phyloP scores from a whole-genome alignment of 176 grass and related monocot genomes.

The Zoysia pacifica region DNA sequence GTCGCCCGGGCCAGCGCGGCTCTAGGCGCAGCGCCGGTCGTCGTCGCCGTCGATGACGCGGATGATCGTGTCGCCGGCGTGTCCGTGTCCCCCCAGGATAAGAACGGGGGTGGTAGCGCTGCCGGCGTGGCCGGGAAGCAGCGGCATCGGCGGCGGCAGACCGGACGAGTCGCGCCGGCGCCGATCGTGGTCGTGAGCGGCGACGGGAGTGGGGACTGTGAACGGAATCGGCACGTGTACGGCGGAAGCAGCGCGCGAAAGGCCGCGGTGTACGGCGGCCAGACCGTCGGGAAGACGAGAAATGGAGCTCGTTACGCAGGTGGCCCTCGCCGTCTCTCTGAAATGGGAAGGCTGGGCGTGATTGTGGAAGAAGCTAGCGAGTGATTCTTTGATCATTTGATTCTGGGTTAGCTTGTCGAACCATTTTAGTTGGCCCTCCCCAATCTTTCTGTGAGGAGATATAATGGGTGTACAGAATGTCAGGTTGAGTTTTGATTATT shows the following conservation, averaged over 20 bases:
- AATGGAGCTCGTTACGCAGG: background rate
- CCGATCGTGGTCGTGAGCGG: background rate
- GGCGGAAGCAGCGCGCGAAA: background rate
- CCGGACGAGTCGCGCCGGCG: slow-evolving; percentile 3
- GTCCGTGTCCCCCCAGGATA: background rate
- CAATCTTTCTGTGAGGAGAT: no score
- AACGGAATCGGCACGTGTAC: background rate
- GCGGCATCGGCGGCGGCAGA: background rate
- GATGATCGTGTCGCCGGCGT: background rate
- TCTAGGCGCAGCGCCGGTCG: background rate
- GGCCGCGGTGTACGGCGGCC: background rate
- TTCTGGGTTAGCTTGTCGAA: no score
- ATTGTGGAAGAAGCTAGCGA: slow-evolving; percentile 15
- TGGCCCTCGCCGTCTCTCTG: background rate
- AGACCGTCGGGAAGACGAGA: background rate
- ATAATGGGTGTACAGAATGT: no score
- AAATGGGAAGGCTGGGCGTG: background rate
- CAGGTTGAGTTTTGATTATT: no score
- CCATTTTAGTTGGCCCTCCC: no score
- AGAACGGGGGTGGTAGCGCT: no score
- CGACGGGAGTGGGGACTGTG: background rate
- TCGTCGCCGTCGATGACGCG: background rate
- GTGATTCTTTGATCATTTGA: background rate
- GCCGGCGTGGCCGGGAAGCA: background rate
- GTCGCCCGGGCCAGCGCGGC: slow-evolving; percentile 54